Conservation (phyloP, 257 asterid genomes). For the Salvia hispanica region DNA sequence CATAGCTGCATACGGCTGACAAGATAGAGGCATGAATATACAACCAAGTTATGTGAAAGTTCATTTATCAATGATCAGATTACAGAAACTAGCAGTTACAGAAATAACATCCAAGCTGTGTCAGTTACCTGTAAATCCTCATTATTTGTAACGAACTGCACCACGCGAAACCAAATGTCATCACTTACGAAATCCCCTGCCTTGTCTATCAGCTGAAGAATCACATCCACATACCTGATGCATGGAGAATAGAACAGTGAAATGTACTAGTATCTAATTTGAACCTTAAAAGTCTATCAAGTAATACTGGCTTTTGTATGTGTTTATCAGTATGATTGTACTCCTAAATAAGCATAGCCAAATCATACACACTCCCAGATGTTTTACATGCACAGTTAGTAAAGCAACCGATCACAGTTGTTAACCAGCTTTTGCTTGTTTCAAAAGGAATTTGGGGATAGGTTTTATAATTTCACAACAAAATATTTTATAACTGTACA, state of each 20-base stretch:
- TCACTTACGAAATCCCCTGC: constrained; percentile 98
- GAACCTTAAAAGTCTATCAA: neutral
- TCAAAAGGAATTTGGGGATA: neutral
- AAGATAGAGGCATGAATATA: constrained; percentile 30
- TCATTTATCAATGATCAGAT: constrained; percentile 20
- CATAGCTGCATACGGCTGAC: constrained; percentile 87
- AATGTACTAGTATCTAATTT: too few relatives aligned
- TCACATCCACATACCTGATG: constrained; percentile 92
- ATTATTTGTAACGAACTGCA: constrained; percentile 90
- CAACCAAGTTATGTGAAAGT: constrained; percentile 24
- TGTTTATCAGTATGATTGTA: too few relatives aligned
- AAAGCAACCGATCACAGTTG: neutral
- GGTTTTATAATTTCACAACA: neutral
- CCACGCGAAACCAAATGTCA: constrained; percentile 98
- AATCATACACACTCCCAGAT: neutral
- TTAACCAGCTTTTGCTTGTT: constrained; percentile 21
- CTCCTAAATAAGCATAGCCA: constrained; percentile 5
- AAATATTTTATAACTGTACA: neutral
- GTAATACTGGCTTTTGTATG: constrained; percentile 2
- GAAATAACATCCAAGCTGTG: constrained; percentile 25
- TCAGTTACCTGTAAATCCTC: constrained; percentile 87
- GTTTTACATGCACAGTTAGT: constrained; percentile 7
- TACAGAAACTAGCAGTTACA: constrained; percentile 22
- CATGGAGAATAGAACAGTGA: constrained; percentile 18
- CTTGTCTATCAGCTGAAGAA: constrained; percentile 97